Percentiles rank a stretch among this genome's conserved stretches.
Conservation (phyloP, 352 stramenopile genomes). For the Elongisporangium anandrum region DNA sequence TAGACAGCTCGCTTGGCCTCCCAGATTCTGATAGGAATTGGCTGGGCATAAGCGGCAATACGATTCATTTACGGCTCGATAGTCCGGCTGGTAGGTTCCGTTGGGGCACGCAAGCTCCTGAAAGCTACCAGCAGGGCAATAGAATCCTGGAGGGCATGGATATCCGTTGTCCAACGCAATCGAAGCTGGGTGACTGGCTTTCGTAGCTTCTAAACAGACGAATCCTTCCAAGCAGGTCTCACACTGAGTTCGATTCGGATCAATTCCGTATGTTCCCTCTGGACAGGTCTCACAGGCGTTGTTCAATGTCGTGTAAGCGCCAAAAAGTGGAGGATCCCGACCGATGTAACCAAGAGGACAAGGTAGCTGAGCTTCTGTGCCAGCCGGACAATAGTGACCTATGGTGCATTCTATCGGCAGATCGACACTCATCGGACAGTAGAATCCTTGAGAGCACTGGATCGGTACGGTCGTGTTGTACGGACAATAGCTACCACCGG, state of each 20-base stretch:
- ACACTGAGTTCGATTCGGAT: slow-evolving; percentile 73
- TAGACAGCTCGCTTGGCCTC: slow-evolving; percentile 68
- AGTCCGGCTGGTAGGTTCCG: slow-evolving; percentile 70
- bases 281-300: slow-evolving; percentile 76
- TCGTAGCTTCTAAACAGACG: slow-evolving; percentile 78
- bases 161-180: slow-evolving; percentile 76
- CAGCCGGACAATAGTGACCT: slow-evolving; percentile 73
- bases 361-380: slow-evolving; percentile 42
- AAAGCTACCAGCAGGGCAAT: slow-evolving; percentile 59
- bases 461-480: slow-evolving; percentile 62
- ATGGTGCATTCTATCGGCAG: slow-evolving; percentile 32
- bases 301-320: slow-evolving; percentile 36
- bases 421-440: slow-evolving; percentile 44
- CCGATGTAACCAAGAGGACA: slow-evolving; percentile 80
- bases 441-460: slow-evolving; percentile 67
- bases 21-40: slow-evolving; percentile 76
- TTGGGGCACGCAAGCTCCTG: slow-evolving; percentile 62
- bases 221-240: slow-evolving; percentile 71
- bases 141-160: slow-evolving; percentile 71
- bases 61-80: slow-evolving; percentile 31
- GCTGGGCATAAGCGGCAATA: slow-evolving; percentile 61
- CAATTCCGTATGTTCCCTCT: slow-evolving; percentile 71
- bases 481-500: slow-evolving; percentile 65
- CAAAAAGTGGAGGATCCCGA: slow-evolving; percentile 40
- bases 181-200: slow-evolving; percentile 45